Evolutionary conservation across 768 basidiomycete genomes (phyloP), one percentile per base, ranked within the genome.

Genomic region (Leccinellum luteum): DNA sequence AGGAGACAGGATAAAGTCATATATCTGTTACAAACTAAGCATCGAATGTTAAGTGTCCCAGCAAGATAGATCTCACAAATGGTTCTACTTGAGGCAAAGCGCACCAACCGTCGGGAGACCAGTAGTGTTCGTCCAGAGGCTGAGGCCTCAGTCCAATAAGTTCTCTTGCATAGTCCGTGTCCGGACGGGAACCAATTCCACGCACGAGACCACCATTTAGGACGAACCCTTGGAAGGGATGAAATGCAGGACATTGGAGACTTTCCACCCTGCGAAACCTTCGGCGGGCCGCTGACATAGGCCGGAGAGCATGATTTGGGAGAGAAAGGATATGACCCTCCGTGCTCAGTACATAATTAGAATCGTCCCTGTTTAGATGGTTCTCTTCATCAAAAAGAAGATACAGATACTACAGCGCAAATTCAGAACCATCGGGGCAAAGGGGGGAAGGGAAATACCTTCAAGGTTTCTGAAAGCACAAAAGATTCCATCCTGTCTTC

Each of bases 401-500:
- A 73, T 86, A 98, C 17, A 98, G 81, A 77, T 98, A 99, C 90
- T 98, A 51, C 1, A 34, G 38, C 13, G 25, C 19, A 19, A 43
- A 34, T 49, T 68, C 38, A 57, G 54, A 27, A 55, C 3, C 13
- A 21, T 56, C 15, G 3, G 21, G 4, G 31, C 6, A 28, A 28
- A 48, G 12, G 35, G 48, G 25, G 27, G 15, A 41, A 8, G 35
- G 23, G n/a, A 56, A 72, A 31, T 58, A 88, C 93, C 81, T 95
- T 96, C 48, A 97, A 75, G 1, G 94, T 94, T 74, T 96, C 95
- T 3, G 92, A 94, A 31, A 98, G 78, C n/a, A 85, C 85, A 71
- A 98, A 99, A 5, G 90, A 93, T 72, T 98, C 97, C 97, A 98
- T 98, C 58, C 96, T 83, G 66, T 98, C 93, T 61, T 95, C 93